Percentiles rank a stretch among this genome's conserved stretches.
phyloP scores from a whole-genome alignment of 1,139 yeast genomes.

The Torulaspora pretoriensis region DNA sequence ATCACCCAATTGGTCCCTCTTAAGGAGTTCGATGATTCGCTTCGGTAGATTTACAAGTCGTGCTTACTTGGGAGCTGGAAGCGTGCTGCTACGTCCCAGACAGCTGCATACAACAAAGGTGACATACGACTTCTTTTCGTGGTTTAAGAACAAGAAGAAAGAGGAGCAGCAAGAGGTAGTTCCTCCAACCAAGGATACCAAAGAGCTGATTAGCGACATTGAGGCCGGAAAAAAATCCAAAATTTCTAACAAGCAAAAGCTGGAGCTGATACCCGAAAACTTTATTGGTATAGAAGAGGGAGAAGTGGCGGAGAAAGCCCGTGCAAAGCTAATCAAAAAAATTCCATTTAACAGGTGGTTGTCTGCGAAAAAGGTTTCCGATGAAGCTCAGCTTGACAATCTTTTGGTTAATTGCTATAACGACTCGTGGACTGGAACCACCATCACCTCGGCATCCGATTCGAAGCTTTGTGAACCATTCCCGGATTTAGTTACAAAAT shows the following conservation, averaged over 20 bases:
- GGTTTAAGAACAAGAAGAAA: constrained; percentile 35
- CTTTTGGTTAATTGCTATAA: constrained; percentile 31
- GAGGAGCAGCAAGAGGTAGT: constrained; percentile 13
- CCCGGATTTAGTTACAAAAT: constrained; percentile 54
- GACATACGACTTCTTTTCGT: constrained; percentile 37
- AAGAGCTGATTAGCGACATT: constrained; percentile 24
- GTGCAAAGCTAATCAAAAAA: constrained; percentile 15
- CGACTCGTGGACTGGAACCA: constrained; percentile 15
- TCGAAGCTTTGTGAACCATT: constrained; percentile 23
- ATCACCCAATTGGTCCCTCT: background rate
- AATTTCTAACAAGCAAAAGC: constrained; percentile 11
- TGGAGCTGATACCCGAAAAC: constrained; percentile 29
- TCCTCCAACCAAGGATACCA: constrained; percentile 18
- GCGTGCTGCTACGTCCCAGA: constrained; percentile 7
- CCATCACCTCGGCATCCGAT: constrained; percentile 16
- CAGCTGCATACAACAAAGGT: constrained; percentile 27
- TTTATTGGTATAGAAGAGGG: constrained; percentile 29
- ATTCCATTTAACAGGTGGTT: constrained; percentile 38
- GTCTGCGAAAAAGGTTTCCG: constrained; percentile 30
- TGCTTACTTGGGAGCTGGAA: background rate
- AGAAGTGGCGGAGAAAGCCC: constrained; percentile 13
- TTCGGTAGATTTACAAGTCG: background rate
- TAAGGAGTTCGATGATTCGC: background rate
- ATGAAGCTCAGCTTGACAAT: constrained; percentile 27
- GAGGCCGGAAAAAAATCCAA: constrained; percentile 23